A percentile compares a stretch with the other conserved stretches of the same genome.
These are phyloP conservation scores for Cephalotrichum gorgonifer DNA, from an alignment of 2,329 filamentous ascomycete species.

Conservation along the genomic window DNA sequence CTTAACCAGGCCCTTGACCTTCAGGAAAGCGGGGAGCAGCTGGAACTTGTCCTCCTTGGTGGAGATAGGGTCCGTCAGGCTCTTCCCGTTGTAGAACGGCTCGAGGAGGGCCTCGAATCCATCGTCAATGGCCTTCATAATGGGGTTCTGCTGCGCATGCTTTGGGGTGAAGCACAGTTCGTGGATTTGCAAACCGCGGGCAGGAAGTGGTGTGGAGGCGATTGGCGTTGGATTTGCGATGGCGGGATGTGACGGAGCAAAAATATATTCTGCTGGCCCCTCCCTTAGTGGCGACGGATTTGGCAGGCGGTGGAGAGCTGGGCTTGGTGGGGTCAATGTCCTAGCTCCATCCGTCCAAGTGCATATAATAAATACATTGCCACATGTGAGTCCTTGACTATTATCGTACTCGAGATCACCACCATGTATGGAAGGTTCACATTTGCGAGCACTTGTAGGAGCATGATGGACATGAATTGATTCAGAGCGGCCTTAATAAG, in stretches of 20 bases:
- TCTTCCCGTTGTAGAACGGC: conserved; percentile 60
- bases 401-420: no score
- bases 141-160: conserved; percentile 31
- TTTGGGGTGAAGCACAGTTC: conserved; percentile 2
- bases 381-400: no score
- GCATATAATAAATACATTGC: no score
- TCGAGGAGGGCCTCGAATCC: conserved; percentile 57
- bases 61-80: conserved; percentile 53
- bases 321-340: not conserved
- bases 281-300: not conserved
- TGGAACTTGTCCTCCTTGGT: conserved; percentile 87
- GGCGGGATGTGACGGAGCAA: not conserved
- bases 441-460: no score
- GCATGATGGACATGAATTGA: no score
- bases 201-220: not conserved
- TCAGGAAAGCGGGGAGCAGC: conserved; percentile 89
- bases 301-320: conserved; percentile 1
- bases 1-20: conserved; percentile 93
- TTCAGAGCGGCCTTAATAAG: no score
- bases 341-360: not conserved
- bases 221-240: not conserved
- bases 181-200: not conserved
- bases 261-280: conserved; percentile 4
- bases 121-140: conserved; percentile 36
- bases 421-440: no score